A percentile compares a stretch with the other conserved stretches of the same genome.
Conservation (phyloP, 208 protist genomes). For the Trypanosoma platydactyli region DNA sequence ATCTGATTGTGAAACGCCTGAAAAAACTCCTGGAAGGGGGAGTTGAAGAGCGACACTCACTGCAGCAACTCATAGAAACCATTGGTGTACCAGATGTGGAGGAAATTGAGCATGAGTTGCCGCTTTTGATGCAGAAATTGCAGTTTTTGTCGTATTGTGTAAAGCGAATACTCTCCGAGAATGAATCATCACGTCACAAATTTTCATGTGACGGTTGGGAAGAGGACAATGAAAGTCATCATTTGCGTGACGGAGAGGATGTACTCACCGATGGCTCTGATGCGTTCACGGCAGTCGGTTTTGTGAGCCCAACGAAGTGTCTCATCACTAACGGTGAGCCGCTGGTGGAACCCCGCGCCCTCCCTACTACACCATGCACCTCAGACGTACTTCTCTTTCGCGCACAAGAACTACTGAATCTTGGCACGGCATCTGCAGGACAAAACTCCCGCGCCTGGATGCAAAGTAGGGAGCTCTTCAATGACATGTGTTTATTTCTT, state of each 20-base stretch:
- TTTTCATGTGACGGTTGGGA: conserved; percentile 32
- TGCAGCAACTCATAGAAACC: conserved; percentile 21
- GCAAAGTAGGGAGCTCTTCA: conserved; percentile 63
- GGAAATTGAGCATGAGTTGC: conserved; percentile 43
- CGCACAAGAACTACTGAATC: conserved; percentile 43
- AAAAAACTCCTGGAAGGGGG: conserved; percentile 25
- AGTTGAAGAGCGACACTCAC: conserved; percentile 26
- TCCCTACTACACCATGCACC: conserved; percentile 62
- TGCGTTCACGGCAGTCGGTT: background rate
- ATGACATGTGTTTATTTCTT: conserved; percentile 90
- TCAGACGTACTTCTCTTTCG: conserved; percentile 63
- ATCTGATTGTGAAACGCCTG: conserved; percentile 39
- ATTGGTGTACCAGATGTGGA: conserved; percentile 30
- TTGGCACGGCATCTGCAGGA: conserved; percentile 34
- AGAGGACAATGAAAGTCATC: conserved; percentile 17
- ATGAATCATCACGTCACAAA: background rate
- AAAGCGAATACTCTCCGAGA: conserved; percentile 34
- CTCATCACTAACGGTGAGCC: conserved; percentile 72
- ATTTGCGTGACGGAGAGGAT: conserved; percentile 8
- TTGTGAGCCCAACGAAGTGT: conserved; percentile 8
- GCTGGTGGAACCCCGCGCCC: conserved; percentile 46
- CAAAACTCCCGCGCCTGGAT: conserved; percentile 49
- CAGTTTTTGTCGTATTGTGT: conserved; percentile 70
- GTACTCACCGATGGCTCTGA: background rate
- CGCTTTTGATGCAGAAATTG: conserved; percentile 81